phyloP scores from a whole-genome alignment of 208 protist genomes.

The Trypanosoma scelopori region DNA sequence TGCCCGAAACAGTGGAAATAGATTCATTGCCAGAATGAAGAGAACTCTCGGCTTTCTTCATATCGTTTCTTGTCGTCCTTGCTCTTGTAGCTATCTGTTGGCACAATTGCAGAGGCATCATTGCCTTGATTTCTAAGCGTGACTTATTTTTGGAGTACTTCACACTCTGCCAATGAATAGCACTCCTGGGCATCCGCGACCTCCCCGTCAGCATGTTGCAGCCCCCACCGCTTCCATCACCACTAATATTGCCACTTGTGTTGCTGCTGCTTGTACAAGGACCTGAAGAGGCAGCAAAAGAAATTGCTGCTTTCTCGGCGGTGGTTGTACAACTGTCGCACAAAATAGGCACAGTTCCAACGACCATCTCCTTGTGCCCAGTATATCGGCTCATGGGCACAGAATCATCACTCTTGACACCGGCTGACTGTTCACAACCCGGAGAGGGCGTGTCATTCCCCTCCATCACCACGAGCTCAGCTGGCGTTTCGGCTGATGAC shows the following conservation, averaged over 20 bases:
- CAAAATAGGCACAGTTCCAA: not conserved
- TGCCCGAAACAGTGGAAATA: not conserved
- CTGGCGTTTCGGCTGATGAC: no score
- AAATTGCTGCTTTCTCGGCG: not conserved
- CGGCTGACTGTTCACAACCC: conserved; percentile 1
- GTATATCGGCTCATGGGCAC: not conserved
- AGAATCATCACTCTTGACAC: not conserved
- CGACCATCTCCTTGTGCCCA: not conserved
- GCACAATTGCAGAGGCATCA: not conserved
- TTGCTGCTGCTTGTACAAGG: conserved; percentile 1
- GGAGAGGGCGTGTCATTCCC: not conserved
- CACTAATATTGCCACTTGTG: not conserved
- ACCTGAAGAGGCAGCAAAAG: not conserved
- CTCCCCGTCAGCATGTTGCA: not conserved
- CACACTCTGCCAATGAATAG: conserved; percentile 20
- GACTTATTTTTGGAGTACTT: conserved; percentile 17
- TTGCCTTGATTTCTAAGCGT: conserved; percentile 1
- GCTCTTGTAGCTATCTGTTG: conserved; percentile 5
- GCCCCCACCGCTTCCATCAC: no score
- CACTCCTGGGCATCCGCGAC: not conserved
- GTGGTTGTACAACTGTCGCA: not conserved
- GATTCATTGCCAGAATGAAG: not conserved
- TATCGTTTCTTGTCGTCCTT: not conserved
- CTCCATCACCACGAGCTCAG: no score
- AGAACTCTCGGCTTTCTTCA: not conserved